Evolutionary conservation across 257 asterid genomes (phyloP).

Genomic region (Przewalskia tangutica): DNA sequence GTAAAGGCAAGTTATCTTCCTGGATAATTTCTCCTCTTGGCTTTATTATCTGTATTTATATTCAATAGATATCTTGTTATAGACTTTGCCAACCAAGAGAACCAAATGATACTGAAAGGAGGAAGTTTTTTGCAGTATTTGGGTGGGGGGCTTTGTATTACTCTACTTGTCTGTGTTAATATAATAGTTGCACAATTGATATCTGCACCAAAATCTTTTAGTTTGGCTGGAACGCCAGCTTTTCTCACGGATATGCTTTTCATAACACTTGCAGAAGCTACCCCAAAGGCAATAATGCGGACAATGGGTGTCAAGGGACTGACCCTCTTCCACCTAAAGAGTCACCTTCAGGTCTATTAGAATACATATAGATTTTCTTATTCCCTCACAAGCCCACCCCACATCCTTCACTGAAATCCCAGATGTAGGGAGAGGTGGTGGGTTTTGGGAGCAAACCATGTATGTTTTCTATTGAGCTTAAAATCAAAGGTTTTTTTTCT

Average conservation of each 20-base stretch:
- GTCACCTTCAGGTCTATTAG: slow-evolving; percentile 64
- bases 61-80: not conserved
- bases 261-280: slow-evolving; percentile 55
- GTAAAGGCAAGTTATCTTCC: not conserved
- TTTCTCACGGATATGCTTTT: not conserved
- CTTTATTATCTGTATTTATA: not conserved
- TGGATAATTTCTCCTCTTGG: not conserved
- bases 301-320: slow-evolving; percentile 92
- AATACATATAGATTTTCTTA: not conserved
- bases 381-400: not conserved
- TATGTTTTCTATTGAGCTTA: not conserved
- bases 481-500: not conserved
- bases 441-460: not conserved
- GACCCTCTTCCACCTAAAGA: slow-evolving; percentile 79
- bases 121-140: not conserved
- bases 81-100: not conserved
- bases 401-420: not conserved
- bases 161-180: not conserved
- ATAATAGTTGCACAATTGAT: not conserved
- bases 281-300: slow-evolving; percentile 81
- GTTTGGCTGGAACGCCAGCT: not conserved
- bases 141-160: not conserved
- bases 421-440: not conserved
- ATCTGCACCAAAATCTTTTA: not conserved
- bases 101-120: not conserved